Evolutionary conservation across 345 rosid genomes (phyloP), one percentile per base, ranked within the genome.

Genomic region (Conringia planisiliqua): DNA sequence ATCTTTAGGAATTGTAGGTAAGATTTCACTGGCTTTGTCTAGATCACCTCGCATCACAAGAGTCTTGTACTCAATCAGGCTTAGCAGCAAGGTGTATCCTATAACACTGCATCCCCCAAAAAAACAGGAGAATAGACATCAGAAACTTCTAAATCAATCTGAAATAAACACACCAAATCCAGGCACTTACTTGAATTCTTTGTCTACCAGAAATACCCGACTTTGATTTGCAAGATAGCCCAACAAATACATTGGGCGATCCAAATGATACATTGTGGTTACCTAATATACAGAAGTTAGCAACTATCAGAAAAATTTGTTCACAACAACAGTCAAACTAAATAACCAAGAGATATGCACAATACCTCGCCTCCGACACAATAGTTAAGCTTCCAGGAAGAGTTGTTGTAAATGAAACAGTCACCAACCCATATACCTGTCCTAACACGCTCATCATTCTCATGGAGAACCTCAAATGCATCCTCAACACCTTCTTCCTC

Each of bases 391-490:
- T 97, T 92, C 98, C 97, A 92, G 9, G 98, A 83, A 57, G 98
- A 86, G 82, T 96, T 96, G 84, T 88, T 96, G 84, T 92, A 96
- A 76, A 96, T 96, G 79, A 96, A 96, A 85, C 99, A 96, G 80
- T 96, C 99, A 71, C 98, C 99, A 81, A 96, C 99, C 99, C 98
- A 96, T 47, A 92, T 70, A 69, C 99, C 99, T 48, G 99, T 96
- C 82, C 97, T 89, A 59, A 90, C 97, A 76, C 99, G 98, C 78
- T 96, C 99, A 85, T 89, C 94, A 76, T 87, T 86, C 80, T 96
- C 98, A 88, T 92, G 96, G 52, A 96, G 98, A 79, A 96, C 95
- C 81, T 92, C 99, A 81, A 96, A 96, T 47, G 99, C 97, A 86
- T 96, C 97, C 80, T 96, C 99, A 70, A 96, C 94, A 76, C 98